A percentile compares a stretch with the other conserved stretches of the same genome.
Conservation (phyloP, 768 basidiomycete genomes). For the Collybiopsis luxurians region DNA sequence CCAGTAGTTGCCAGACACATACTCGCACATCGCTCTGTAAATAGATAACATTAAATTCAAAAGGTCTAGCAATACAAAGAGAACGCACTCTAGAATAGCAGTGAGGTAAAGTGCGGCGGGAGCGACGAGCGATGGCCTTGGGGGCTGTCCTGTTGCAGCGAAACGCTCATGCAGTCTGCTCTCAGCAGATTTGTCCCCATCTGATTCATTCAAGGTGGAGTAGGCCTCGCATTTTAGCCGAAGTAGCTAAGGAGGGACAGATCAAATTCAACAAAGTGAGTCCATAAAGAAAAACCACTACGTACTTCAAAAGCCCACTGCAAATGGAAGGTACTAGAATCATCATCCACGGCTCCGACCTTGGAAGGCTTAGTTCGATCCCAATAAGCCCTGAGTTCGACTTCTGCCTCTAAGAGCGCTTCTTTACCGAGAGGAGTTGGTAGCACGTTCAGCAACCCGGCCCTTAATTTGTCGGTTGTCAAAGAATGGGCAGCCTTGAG, state of each 20-base stretch:
- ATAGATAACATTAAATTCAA: conserved; percentile 22
- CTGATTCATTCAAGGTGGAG: conserved; percentile 77
- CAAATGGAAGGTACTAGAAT: conserved; percentile 59
- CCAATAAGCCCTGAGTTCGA: conserved; percentile 89
- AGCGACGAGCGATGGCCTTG: conserved; percentile 57
- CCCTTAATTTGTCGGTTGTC: conserved; percentile 69
- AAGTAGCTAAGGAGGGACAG: conserved; percentile 52
- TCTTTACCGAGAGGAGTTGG: conserved; percentile 87
- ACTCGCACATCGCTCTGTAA: conserved; percentile 84
- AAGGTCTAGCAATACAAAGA: conserved; percentile 14
- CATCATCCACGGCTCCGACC: conserved; percentile 40
- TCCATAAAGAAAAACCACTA: conserved; percentile 11
- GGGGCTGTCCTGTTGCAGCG: conserved; percentile 44
- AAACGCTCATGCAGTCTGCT: conserved; percentile 62
- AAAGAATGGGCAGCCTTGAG: conserved; percentile 66
- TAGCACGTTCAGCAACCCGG: conserved; percentile 66
- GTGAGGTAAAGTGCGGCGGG: conserved; percentile 90
- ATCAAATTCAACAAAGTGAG: conserved; percentile 4
- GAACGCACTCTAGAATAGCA: conserved; percentile 86
- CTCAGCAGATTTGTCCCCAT: conserved; percentile 71
- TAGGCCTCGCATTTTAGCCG: conserved; percentile 88
- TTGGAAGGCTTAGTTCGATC: conserved; percentile 55
- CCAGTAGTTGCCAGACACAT: conserved; percentile 28
- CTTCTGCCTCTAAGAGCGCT: conserved; percentile 88
- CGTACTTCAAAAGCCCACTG: conserved; percentile 76